Conservation (phyloP, 2,329 filamentous ascomycete genomes). For the Cercospora sp. region DNA sequence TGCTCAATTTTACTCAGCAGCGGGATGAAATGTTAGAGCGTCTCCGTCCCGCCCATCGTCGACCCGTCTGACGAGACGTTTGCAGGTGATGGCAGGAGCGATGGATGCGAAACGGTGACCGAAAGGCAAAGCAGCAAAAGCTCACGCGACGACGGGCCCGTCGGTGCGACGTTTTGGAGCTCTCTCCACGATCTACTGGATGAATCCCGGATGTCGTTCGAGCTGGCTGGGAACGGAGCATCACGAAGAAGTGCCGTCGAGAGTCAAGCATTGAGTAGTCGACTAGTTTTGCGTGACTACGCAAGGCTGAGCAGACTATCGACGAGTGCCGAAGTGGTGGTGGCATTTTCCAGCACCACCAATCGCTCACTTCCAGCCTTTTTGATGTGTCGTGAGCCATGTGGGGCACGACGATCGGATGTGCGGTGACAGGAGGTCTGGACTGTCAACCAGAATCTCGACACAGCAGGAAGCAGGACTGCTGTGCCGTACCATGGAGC, state of each 20-base stretch:
- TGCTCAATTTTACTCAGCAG: background rate
- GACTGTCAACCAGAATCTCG: background rate
- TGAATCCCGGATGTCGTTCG: background rate
- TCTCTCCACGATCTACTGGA: slow-evolving; percentile 8
- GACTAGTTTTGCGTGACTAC: background rate
- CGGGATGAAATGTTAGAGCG: background rate
- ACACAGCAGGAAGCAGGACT: background rate
- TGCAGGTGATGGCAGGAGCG: background rate
- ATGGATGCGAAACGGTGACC: background rate
- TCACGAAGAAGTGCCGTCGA: slow-evolving; percentile 7
- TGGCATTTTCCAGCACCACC: background rate
- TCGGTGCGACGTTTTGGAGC: background rate
- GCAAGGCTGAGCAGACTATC: background rate
- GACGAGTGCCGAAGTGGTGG: background rate
- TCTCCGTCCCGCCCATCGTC: background rate
- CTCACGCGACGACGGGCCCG: background rate
- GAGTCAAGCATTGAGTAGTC: background rate
- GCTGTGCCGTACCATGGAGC: background rate
- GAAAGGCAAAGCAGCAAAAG: background rate
- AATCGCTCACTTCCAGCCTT: background rate
- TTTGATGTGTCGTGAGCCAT: background rate
- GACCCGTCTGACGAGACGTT: background rate
- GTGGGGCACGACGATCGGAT: background rate
- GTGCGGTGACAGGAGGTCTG: background rate
- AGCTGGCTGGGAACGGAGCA: background rate